Base-by-base conservation (phyloP, 495 filamentous ascomycete species). In the Penicillium verhagenii region DNA sequence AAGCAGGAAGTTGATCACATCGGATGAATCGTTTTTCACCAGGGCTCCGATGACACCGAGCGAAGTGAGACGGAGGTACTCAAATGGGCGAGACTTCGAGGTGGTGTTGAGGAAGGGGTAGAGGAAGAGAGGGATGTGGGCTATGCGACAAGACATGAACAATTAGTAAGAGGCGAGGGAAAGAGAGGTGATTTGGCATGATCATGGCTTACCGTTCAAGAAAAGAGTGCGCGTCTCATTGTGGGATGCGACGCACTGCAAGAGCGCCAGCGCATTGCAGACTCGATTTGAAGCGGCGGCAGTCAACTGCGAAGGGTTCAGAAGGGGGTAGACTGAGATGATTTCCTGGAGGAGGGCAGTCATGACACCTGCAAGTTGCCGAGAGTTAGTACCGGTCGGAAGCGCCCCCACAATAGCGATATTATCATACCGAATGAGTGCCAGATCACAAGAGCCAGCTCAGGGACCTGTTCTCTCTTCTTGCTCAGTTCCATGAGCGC, bases 31-130 rank as follows among this genome's bases (percentile, higher is more conserved):
- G 71, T 99, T 99, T 81, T 99, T 99, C 42, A 99, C 94, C 45
- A 99, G 75, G 7, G 94, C 94, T 40, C 94, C 94, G 53, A 99
- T 99, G 28, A 99, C 94, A 38, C 94, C 94, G n/a, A 99, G 81
- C 20, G 95, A 97, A 1, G 94, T 99, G 21, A 99, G 82, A 55
- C 94, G 92, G 28, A 99, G 83, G 65, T 99, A 99, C 72, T 99
- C 94, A 69, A 99, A 99, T 3, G 94, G 94, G 29, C 94, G 86
- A 6, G 92, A 96, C 71, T 99, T 99, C 8, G 95, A 97, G 8
- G 94, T 99, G 1, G 94, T 99, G 74, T 99, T 99, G 39, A 99
- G 82, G 72, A 99, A 99, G 0, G 94, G 94, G 63, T 99, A 99
- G 21, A 99, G 86, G 70, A 96, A 99, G 14, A 99, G 85, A 13